Evolutionary conservation across 352 stramenopile genomes (phyloP), one percentile per base, ranked within the genome.

Genomic region (Elongisporangium undulatum): DNA sequence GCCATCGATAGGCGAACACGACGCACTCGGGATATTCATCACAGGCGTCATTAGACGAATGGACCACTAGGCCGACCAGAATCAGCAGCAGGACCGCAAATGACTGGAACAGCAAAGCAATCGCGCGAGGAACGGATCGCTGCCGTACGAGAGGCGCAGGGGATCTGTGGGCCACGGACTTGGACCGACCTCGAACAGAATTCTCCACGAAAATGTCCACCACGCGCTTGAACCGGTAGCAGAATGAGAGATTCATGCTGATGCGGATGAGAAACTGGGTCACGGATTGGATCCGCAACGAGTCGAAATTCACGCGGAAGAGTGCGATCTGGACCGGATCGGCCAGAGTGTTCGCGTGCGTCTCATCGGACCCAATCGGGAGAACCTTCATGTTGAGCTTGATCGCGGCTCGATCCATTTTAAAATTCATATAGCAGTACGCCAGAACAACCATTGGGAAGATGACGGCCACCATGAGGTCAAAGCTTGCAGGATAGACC

Each of bases 181-280:
- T 45, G 52, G 16, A n/a, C n/a, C 9, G 38, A 23, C 7, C 7
- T 15, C 9, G 17, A 29, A 24, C 49, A 49, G 41, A 68, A 52
- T 12, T 65, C 51, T 41, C 39, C 10, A 72, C 62, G 0, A 74
- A 53, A 1, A 68, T 54, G 19, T 77, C 63, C 7, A 77, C 52
- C 24, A 82, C 68, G 3, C 71, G 62, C 45, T 74, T 69, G 58
- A 64, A 64, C 2, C 72, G 72, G 21, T 76, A 76, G 17, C 52
- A 64, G 29, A 81, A 75, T 4, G 71, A 62, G 2, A 74, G 7
- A 39, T 72, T 79, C 60, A 71, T 71, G 6, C 67, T 63, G 2
- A 84, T 55, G 13, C 65, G 64, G 7, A 77, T 41, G 19, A 75
- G 56, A 2, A 77, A 41, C 15, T 77, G 59, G 2, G 58, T 29